Evolutionary conservation across 2,329 filamentous ascomycete species (phyloP), one percentile per base, ranked within the genome.

Genomic region (Rhinocladiella mackenziei): DNA sequence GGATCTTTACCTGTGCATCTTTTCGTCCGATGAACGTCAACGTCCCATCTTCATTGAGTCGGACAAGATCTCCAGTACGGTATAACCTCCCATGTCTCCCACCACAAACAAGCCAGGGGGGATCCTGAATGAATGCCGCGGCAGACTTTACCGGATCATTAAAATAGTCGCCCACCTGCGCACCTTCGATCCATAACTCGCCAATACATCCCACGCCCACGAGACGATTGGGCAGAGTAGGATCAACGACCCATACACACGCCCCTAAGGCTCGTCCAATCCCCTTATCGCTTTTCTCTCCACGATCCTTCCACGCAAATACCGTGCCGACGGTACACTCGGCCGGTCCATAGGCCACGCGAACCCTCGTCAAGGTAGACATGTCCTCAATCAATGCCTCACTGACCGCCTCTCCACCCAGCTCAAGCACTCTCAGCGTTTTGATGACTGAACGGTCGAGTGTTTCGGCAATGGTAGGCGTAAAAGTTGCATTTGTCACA

Each of bases 91-190:
- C n/a, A 8, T 26, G 23, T 26, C 20, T n/a, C 5, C 22, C 18
- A 28, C 13, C 19, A 76, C 78, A 40, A 78, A 67, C 23, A 8
- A 26, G n/a, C 8, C 8, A 26, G n/a, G 23, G 8, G n/a, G 23
- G 23, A 26, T 26, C n/a, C 7, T 69, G 63, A 33, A 84, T 73
- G 48, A 84, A 84, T 0, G 71, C 72, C 17, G 71, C 70, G 2
- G 68, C 68, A 0, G 80, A 83, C 61, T 79, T 80, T 29, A 70
- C 69, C 0, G 69, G 66, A 43, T 82, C 75, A 38, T 74, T 74
- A 15, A 82, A 63, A 47, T 84, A 84, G 18, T 78, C 79, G 23
- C 76, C 66, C 7, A 78, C 79, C 2, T 84, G 32, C 9, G 14
- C n/a, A 5, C 15, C 19, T 35, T 19, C 32, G 7, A 35, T 14